Conservation (phyloP, 352 stramenopile species). For the Phytophthora quininea region DNA sequence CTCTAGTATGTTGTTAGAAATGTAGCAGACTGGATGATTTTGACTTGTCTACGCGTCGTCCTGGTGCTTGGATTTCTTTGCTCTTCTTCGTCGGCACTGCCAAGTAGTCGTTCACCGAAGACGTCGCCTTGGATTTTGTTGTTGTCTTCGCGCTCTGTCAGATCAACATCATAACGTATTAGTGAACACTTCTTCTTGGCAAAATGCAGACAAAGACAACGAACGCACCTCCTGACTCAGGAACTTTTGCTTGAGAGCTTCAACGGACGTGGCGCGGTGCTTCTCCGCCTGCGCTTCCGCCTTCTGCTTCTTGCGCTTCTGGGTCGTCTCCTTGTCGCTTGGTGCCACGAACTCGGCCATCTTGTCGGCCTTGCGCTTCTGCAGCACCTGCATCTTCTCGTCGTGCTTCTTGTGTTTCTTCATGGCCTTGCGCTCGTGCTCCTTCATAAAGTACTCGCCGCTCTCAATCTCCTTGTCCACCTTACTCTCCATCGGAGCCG, state of each 20-base stretch:
- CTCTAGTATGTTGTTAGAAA: not conserved
- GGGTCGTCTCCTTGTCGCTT: constrained; percentile 74
- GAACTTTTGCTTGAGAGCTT: constrained; percentile 86
- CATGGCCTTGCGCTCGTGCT: constrained; percentile 93
- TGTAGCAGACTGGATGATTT: constrained; percentile 18
- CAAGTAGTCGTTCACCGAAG: constrained; percentile 71
- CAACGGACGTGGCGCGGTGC: constrained; percentile 58
- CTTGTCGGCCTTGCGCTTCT: constrained; percentile 80
- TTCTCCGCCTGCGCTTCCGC: constrained; percentile 45
- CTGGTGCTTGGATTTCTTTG: constrained; percentile 53
- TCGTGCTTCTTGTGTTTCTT: constrained; percentile 91
- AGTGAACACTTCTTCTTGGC: not conserved
- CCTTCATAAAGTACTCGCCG: constrained; percentile 99
- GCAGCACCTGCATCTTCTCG: constrained; percentile 56
- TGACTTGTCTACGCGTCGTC: constrained; percentile 34
- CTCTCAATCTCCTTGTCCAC: constrained; percentile 98
- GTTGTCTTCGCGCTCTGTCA: constrained; percentile 47
- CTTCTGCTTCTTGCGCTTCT: constrained; percentile 85
- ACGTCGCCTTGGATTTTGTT: constrained; percentile 26
- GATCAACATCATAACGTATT: constrained; percentile 9
- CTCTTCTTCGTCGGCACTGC: constrained; percentile 62
- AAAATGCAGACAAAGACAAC: not conserved
- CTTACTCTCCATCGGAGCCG: constrained; percentile 95
- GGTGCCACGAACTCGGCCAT: constrained; percentile 75
- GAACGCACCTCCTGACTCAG: constrained; percentile 68